Evolutionary conservation across 2,329 filamentous ascomycete genomes (phyloP).

Genomic region (Lasiodiplodia citricola): DNA sequence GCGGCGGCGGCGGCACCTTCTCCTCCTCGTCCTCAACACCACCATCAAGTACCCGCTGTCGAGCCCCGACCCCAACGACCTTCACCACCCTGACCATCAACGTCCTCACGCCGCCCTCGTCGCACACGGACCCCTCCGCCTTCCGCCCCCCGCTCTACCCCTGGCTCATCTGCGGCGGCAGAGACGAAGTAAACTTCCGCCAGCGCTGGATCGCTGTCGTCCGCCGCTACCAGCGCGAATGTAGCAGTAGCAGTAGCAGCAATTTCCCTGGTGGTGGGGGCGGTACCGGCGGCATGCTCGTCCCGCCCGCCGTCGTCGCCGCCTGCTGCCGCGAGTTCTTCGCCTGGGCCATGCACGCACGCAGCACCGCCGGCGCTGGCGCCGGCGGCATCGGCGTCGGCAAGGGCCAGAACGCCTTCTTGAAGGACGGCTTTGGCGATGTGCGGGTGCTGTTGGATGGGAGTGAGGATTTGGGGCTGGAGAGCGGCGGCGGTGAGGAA

Average conservation of each 20-base stretch:
- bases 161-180: neutral
- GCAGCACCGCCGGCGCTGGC: neutral
- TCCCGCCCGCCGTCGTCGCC: neutral
- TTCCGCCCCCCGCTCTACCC: constrained; percentile 3
- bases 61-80: neutral
- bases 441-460: constrained; percentile 11
- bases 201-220: neutral
- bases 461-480: neutral
- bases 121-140: neutral
- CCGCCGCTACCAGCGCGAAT: neutral
- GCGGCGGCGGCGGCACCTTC: neutral
- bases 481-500: neutral
- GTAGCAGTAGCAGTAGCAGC: neutral
- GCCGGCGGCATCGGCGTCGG: neutral
- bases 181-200: neutral
- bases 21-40: neutral
- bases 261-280: no score
- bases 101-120: neutral
- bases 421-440: neutral
- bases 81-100: constrained; percentile 1
- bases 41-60: neutral
- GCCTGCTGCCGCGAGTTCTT: constrained; percentile 5
- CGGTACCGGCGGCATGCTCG: neutral
- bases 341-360: neutral
- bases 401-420: neutral